These are phyloP conservation scores for Russula brevipes DNA, from an alignment of 768 basidiomycete genomes.

Conservation along the genomic window DNA sequence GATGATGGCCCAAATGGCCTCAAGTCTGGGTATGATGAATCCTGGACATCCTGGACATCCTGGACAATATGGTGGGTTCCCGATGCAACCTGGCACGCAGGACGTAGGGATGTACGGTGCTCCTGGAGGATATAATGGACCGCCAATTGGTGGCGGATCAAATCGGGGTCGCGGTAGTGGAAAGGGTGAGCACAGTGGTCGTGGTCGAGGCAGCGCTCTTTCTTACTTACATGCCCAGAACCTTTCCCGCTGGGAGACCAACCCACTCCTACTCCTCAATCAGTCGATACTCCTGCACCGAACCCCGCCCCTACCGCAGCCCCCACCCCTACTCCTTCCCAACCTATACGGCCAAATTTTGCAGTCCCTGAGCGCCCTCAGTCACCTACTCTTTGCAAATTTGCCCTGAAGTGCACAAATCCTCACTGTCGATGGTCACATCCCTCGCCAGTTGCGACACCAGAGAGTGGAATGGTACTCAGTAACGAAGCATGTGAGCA, in stretches of 20 bases:
- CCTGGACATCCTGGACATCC: constrained; percentile 48
- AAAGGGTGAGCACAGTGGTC: constrained; percentile 27
- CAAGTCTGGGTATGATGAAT: constrained; percentile 73
- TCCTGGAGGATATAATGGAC: constrained; percentile 28
- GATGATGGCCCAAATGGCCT: constrained; percentile 89
- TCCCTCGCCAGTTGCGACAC: constrained; percentile 93
- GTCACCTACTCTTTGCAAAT: constrained; percentile 92
- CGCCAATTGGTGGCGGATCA: constrained; percentile 44
- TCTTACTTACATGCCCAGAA: constrained; percentile 21
- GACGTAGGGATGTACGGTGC: constrained; percentile 46
- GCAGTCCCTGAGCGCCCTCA: constrained; percentile 72
- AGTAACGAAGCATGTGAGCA: constrained; percentile 91
- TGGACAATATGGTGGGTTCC: constrained; percentile 57
- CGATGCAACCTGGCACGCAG: constrained; percentile 46
- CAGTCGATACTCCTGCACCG: constrained; percentile 20
- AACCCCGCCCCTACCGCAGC: constrained; percentile 26
- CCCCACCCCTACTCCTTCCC: constrained; percentile 26
- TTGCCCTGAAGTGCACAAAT: constrained; percentile 85
- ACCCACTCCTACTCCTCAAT: constrained; percentile 23
- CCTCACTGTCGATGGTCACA: constrained; percentile 87
- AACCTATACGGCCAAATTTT: constrained; percentile 43
- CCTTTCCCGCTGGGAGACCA: constrained; percentile 20
- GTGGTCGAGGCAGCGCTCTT: constrained; percentile 24
- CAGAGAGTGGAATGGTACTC: constrained; percentile 90
- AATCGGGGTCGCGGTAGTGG: constrained; percentile 36